Percentiles rank a stretch among this genome's conserved stretches.
phyloP scores from a whole-genome alignment of 768 basidiomycete genomes.

The Tremella mesenterica region DNA sequence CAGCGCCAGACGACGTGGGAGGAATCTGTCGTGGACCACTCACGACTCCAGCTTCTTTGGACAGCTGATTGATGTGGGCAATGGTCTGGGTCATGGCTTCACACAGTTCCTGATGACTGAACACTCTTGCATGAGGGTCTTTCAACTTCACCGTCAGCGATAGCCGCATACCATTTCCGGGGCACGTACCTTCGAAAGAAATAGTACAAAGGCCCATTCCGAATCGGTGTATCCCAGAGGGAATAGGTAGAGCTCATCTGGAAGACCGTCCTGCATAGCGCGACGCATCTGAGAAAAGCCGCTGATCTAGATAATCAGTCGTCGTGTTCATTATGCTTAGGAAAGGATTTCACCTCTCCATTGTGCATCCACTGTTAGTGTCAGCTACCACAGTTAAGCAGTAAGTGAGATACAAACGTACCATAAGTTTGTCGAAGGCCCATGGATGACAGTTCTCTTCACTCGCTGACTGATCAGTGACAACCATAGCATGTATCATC shows the following conservation, averaged over 20 bases:
- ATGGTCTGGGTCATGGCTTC: conserved; percentile 87
- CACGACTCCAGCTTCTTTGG: conserved; percentile 55
- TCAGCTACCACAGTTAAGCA: neutral
- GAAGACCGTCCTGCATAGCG: conserved; percentile 61
- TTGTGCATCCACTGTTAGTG: conserved; percentile 84
- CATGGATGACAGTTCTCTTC: conserved; percentile 66
- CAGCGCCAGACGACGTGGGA: neutral
- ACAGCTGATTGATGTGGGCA: conserved; percentile 62
- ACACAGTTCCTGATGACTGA: conserved; percentile 62
- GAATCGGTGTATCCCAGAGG: conserved; percentile 95
- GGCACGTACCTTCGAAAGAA: conserved; percentile 53
- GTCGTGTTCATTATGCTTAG: neutral
- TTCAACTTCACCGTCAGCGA: conserved; percentile 51
- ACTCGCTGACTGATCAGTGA: conserved; percentile 32
- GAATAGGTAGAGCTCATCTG: conserved; percentile 74
- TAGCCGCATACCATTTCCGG: neutral
- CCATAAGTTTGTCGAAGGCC: conserved; percentile 84
- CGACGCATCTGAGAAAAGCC: conserved; percentile 76
- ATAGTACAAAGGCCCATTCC: conserved; percentile 92
- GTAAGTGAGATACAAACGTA: conserved; percentile 44
- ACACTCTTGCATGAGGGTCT: conserved; percentile 64
- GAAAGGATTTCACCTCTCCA: conserved; percentile 50
- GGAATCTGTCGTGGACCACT: conserved; percentile 1
- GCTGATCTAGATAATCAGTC: conserved; percentile 51
- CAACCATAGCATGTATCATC: conserved; percentile 1